Base-by-base conservation (phyloP, 2,329 filamentous ascomycete species). In the Phaeophleospora eucalypticola region DNA sequence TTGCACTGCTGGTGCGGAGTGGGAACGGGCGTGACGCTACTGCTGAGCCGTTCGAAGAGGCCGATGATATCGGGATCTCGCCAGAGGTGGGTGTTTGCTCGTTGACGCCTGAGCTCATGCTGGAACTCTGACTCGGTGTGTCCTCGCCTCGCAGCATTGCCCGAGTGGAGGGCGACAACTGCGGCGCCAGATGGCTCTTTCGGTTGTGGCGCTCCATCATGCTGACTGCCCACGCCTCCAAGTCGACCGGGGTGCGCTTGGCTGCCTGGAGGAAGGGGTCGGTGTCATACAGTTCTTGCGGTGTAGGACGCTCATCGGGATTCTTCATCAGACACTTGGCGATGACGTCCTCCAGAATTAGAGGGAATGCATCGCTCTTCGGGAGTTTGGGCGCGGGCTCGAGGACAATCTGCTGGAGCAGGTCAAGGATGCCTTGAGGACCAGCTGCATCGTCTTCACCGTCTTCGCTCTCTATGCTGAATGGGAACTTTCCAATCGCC, bases 401-500 rank as follows among this genome's bases (percentile, higher is more conserved):
- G 65, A 97, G 86, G 18, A 98, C 93, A 66, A 98, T 98, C 66
- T 95, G 90, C 70, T 98, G 93, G 39, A 98, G 75, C 49, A 98
- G 79, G 70, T 98, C 93, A 46, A 98, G 77, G 60, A 98, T 98
- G 56, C 93, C 93, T 64, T 94, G 90, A 1, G 93, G 93, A 1
- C 82, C 82, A 21, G 78, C 79, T 42, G 79, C 77, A 41, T 83
- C 82, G 48, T 82, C 77, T 49, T 80, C 79, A 42, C 84, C 84
- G 55, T 91, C 86, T 47, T 94, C 89, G 43, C 84, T 84, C 54
- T 90, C 85, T 46, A 95, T 88, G 59, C 82, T 88, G 66, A 98
- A 98, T 1, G 93, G 93, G 63, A 98, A 98, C 63, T 94, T 90
- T 56, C 93, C 93, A 64, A 98, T 96, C 27, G 93, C 93, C 58